Evolutionary conservation across 2,329 filamentous ascomycete species (phyloP), one percentile per base, ranked within the genome.

Genomic region (Aspergillus brunneoviolaceus): DNA sequence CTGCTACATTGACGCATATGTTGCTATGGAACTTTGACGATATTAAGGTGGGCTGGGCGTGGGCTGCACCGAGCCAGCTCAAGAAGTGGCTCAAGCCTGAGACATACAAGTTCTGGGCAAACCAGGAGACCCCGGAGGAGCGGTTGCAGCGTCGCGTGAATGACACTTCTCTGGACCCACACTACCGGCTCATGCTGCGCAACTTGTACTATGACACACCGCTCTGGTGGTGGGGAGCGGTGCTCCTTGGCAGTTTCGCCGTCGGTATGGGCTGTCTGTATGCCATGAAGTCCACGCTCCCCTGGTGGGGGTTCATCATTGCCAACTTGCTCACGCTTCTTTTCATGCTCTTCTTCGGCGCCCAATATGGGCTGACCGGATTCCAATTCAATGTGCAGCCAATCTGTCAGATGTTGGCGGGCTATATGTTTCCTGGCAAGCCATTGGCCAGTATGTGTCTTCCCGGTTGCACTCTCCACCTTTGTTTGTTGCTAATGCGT

Each of bases 341-440:
- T 5, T 55, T 55, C n/a, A 55, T 55, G 53, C 53, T 55, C 42
- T 55, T 55, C 45, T 55, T 55, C 11, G 53, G 53, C 7, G 42
- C 53, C 6, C 53, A 55, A n/a, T 55, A 55, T 31, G 53, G 53
- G 1, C 27, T 55, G 11, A 55, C 53, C 1, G 53, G 53, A 2
- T 55, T 55, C 25, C 53, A 55, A n/a, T 55, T 55, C 27, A 55
- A 55, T 27, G 53, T 55, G 7, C 53, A 55, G 27, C 53, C 53
- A 7, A 55, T 55, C 25, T 55, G 53, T 39, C 53, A 55, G 42
- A 55, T 55, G 53, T 25, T 55, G 53, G 53, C 53, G 11, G 53
- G 53, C 16, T 55, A 55, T 10, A 55, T 55, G 53, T 55, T 55
- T 19, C 53, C 53, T 4, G 42, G 53, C 42, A 47, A n/a, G 42